phyloP scores from a whole-genome alignment of 495 filamentous ascomycete genomes.

The Cercophora scortea region DNA sequence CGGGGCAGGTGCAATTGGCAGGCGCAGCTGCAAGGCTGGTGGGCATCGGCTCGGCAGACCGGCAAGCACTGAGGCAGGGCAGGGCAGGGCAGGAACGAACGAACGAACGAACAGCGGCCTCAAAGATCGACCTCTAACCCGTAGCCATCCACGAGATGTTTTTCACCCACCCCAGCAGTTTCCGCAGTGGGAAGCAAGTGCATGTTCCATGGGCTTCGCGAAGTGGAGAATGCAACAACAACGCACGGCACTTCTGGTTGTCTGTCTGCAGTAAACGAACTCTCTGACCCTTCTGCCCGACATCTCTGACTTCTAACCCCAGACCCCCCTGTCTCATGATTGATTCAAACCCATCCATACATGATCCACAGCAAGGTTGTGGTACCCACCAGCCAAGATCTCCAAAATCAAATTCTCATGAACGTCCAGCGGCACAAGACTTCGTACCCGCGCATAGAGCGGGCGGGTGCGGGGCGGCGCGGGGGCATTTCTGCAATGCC shows the following conservation, averaged over 20 bases:
- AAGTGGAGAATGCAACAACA: background rate
- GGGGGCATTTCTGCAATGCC: too few relatives aligned
- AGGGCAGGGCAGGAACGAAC: too few relatives aligned
- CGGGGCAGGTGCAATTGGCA: background rate
- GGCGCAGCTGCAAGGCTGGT: background rate
- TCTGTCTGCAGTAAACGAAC: background rate
- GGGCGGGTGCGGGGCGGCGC: too few relatives aligned
- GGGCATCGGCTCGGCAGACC: background rate
- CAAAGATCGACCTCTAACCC: background rate
- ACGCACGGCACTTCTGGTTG: background rate
- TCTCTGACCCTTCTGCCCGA: background rate
- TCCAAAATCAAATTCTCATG: background rate
- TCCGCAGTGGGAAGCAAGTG: background rate
- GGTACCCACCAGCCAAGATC: background rate
- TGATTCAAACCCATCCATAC: background rate
- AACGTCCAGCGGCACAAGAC: background rate
- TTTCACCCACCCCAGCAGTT: background rate
- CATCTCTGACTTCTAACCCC: background rate
- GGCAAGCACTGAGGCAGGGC: too few relatives aligned
- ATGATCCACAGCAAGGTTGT: background rate
- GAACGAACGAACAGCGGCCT: too few relatives aligned
- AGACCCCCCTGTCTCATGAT: background rate
- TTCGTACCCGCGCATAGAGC: background rate
- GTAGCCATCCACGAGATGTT: background rate
- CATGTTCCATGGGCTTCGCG: background rate